Evolutionary conservation across 495 filamentous ascomycete genomes (phyloP).

Genomic region (Talaromyces stipitatus): DNA sequence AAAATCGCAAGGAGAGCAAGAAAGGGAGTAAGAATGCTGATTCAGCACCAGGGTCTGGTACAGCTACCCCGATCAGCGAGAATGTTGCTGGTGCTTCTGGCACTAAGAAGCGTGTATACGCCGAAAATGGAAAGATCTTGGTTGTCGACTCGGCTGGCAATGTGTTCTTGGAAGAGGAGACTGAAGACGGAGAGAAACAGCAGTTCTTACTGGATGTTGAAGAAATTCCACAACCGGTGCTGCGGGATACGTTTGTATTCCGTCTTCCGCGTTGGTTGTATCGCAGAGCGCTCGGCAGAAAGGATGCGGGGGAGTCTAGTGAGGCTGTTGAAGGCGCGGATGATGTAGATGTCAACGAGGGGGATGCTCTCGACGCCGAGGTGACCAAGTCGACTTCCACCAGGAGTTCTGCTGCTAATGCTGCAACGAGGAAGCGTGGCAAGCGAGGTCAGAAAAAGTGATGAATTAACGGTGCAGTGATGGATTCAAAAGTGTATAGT

Average conservation of each 20-base stretch:
- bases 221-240: conserved; percentile 56
- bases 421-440: conserved; percentile 3
- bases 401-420: background rate
- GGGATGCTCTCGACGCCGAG: background rate
- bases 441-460: conserved; percentile 2
- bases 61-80: conserved; percentile 42
- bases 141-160: conserved; percentile 88
- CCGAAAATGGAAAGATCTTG: conserved; percentile 89
- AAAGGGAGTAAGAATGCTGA: conserved; percentile 28
- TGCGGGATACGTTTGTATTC: conserved; percentile 63
- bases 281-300: conserved; percentile 23
- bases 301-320: background rate
- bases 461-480: background rate
- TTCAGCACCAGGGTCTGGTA: conserved; percentile 31
- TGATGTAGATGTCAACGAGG: background rate
- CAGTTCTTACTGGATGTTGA: conserved; percentile 79
- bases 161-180: conserved; percentile 85
- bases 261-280: conserved; percentile 62
- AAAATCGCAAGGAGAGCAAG: conserved; percentile 59
- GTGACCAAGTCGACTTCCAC: background rate
- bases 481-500: background rate
- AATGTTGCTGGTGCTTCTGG: conserved; percentile 47
- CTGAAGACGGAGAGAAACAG: conserved; percentile 71
- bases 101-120: conserved; percentile 72
- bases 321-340: background rate